Base-by-base conservation (phyloP, 2,329 filamentous ascomycete species). In the Diplodia corticola region DNA sequence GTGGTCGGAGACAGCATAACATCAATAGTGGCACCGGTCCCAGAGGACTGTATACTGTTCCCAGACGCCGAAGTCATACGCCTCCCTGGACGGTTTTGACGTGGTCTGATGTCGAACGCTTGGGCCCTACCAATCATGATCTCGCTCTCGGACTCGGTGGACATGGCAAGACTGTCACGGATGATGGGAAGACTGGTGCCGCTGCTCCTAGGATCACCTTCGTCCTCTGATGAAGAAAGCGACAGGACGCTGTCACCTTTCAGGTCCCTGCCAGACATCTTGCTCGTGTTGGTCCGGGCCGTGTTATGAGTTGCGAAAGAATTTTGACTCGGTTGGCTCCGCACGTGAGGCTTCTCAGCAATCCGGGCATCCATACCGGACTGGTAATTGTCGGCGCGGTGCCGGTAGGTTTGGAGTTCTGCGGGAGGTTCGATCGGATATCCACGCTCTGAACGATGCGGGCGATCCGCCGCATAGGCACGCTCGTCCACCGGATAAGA, bases 201-300 rank as follows among this genome's bases (percentile, higher is more conserved):
- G 61, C 59, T 53, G 66, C 67, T 17, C 61, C 40, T 20, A 26
- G 66, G n/a, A 49, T 60, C 33, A 67, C 68, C 17, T 64, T 78
- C 77, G 2, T 69, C 69, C 57, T 78, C 75, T 48, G 79, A 77
- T 1, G 77, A 79, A 1, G 77, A 80, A 22, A 77, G 71, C 0
- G 77, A 80, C 13, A 80, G 70, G 13, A 79, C 72, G 55, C 78
- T 80, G 7, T 73, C 73, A 40, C 79, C 72, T 44, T 79, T 74
- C 17, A 79, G 69, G 54, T 79, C 78, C 37, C 59, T 70, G 49
- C 70, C 74, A 4, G 61, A 55, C 12, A 64, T 44, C 7, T 55
- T 64, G 50, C 61, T 64, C 6, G 28, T 40, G 4, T 37, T 66
- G 37, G 55, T 59, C 55, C 55, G 15, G 17, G 24, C 24, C n/a